Evolutionary conservation across 2,329 filamentous ascomycete genomes (phyloP).

Genomic region (Zelopaecilomyces penicillatus): DNA sequence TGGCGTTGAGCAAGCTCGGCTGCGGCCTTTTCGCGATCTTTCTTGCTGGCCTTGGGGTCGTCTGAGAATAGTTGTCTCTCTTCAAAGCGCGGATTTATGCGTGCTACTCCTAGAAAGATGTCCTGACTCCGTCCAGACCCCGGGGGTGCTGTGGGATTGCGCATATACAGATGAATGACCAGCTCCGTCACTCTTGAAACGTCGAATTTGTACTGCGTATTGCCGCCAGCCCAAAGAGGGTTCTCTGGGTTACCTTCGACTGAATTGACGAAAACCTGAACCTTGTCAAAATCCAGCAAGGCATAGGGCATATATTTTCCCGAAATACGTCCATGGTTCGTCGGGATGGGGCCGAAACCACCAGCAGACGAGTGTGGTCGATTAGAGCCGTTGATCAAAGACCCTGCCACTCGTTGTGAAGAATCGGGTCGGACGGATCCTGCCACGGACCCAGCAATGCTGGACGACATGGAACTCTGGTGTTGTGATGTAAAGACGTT

Average conservation of each 20-base stretch:
- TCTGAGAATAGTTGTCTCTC: conserved; percentile 63
- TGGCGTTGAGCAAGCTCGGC: conserved; percentile 53
- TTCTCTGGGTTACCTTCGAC: conserved; percentile 92
- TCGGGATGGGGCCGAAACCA: conserved; percentile 78
- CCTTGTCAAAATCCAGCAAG: conserved; percentile 95
- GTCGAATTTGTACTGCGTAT: conserved; percentile 99
- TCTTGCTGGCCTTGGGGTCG: conserved; percentile 77
- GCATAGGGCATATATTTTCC: conserved; percentile 97
- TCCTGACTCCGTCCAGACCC: conserved; percentile 87
- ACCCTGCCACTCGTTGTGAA: conserved; percentile 49
- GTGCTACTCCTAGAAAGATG: conserved; percentile 87
- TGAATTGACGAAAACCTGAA: conserved; percentile 96
- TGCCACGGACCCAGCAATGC: conserved; percentile 37
- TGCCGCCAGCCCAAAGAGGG: conserved; percentile 91
- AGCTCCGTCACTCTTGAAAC: conserved; percentile 91
- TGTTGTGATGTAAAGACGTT: conserved; percentile 65
- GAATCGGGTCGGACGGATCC: conserved; percentile 49
- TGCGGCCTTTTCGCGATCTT: conserved; percentile 72
- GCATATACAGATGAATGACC: conserved; percentile 84
- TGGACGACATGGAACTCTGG: conserved; percentile 66
- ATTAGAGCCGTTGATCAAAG: conserved; percentile 50
- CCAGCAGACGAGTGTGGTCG: conserved; percentile 80
- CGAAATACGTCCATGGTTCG: conserved; percentile 89
- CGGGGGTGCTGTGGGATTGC: conserved; percentile 80
- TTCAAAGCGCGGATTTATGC: conserved; percentile 88